These are phyloP conservation scores for Pezicula rhizophila DNA, from an alignment of 2,329 filamentous ascomycete genomes.

Conservation along the genomic window DNA sequence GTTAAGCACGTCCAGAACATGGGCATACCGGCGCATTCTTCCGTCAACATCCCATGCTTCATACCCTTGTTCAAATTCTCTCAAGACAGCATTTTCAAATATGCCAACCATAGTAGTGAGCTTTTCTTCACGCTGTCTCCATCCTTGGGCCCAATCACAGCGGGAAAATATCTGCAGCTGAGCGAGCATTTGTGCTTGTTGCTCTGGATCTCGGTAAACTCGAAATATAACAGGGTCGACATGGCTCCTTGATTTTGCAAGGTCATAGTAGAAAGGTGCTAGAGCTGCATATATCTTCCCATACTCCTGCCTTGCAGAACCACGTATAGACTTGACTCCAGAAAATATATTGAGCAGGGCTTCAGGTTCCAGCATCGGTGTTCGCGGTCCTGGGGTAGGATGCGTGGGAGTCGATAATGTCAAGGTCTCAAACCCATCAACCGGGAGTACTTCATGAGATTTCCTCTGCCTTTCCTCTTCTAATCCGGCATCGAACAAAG, in stretches of 20 bases:
- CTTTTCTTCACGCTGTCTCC: conserved; percentile 63
- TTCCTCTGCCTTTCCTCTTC: conserved; percentile 56
- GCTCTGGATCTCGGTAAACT: conserved; percentile 79
- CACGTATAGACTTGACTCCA: conserved; percentile 70
- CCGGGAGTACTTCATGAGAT: conserved; percentile 22
- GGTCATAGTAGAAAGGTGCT: conserved; percentile 82
- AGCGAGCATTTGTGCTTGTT: conserved; percentile 82
- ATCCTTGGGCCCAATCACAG: conserved; percentile 75
- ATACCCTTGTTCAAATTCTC: conserved; percentile 90
- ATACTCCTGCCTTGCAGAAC: conserved; percentile 82
- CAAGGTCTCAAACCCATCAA: conserved; percentile 78
- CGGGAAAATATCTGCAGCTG: conserved; percentile 74
- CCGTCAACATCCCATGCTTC: conserved; percentile 84
- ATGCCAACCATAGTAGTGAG: conserved; percentile 69
- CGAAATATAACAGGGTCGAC: conserved; percentile 80
- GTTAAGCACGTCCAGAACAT: conserved; percentile 77
- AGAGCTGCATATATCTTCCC: conserved; percentile 85
- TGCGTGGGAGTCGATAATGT: conserved; percentile 39
- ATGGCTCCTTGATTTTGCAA: conserved; percentile 65
- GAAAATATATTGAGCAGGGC: conserved; percentile 65
- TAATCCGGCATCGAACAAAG: conserved; percentile 66
- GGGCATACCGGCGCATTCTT: conserved; percentile 81
- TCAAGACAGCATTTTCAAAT: conserved; percentile 84
- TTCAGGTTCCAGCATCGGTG: conserved; percentile 50
- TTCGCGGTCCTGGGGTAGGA: conserved; percentile 26